phyloP scores from a whole-genome alignment of 495 filamentous ascomycete species.

The Hypoxylon cercidicola region DNA sequence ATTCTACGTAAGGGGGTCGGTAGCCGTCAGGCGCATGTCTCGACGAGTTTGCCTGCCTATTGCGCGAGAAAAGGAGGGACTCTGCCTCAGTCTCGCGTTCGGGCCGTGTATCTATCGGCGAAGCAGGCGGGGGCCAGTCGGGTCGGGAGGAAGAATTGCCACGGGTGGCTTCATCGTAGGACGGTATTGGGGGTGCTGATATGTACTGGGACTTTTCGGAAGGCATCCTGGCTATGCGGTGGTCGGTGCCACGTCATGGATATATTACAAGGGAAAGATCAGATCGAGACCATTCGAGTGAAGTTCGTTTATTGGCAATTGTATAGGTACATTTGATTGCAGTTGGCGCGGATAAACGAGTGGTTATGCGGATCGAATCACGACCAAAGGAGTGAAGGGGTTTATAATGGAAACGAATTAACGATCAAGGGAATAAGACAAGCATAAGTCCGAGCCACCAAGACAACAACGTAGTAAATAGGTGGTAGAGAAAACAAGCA shows the following conservation, averaged over 20 bases:
- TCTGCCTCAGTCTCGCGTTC: constrained; percentile 61
- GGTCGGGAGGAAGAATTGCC: constrained; percentile 51
- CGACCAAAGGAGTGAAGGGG: constrained; percentile 36
- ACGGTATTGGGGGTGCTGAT: constrained; percentile 81
- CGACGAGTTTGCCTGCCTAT: constrained; percentile 49
- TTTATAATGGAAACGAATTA: constrained; percentile 15
- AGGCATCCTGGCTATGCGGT: constrained; percentile 49
- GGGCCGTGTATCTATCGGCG: constrained; percentile 47
- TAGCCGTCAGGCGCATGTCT: constrained; percentile 64
- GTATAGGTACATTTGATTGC: constrained; percentile 21
- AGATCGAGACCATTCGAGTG: constrained; percentile 13
- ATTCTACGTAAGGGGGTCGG: constrained; percentile 79
- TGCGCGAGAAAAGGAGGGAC: constrained; percentile 64
- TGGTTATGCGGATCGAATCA: constrained; percentile 21
- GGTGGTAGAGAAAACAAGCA: constrained; percentile 21
- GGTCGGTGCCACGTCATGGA: constrained; percentile 34
- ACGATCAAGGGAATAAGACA: constrained; percentile 29
- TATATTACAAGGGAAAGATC: constrained; percentile 1
- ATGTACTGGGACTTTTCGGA: constrained; percentile 64
- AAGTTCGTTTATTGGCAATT: constrained; percentile 2
- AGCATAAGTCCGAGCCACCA: constrained; percentile 19
- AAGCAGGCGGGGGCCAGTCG: constrained; percentile 46
- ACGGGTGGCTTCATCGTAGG: constrained; percentile 89
- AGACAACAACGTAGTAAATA: neutral
- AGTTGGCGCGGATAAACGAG: constrained; percentile 27